Evolutionary conservation across 192 early-diverging fungal species (phyloP).

Genomic region (Obelidium mucronatum): DNA sequence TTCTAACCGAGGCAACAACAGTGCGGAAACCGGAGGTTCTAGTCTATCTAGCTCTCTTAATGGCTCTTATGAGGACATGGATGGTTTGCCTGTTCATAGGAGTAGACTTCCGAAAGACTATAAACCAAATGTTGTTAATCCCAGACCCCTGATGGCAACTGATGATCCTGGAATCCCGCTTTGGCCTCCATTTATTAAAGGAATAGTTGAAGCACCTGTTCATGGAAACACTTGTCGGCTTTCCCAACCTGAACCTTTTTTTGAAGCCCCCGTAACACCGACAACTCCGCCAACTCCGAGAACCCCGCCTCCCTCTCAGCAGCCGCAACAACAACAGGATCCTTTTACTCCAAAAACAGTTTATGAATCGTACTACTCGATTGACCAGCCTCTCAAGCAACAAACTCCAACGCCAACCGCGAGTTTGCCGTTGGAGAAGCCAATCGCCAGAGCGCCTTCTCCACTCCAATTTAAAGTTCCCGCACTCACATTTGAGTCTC

Average conservation of each 20-base stretch:
- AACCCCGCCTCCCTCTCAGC: neutral
- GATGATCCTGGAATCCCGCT: constrained; percentile 14
- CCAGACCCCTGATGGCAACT: constrained; percentile 3
- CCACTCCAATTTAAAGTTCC: constrained; percentile 8
- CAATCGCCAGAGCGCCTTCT: too few species aligned
- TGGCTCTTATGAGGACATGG: neutral
- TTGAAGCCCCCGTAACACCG: neutral
- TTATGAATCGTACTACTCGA: constrained; percentile 13
- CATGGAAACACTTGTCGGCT: neutral
- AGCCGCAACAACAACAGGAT: neutral
- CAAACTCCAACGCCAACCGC: neutral
- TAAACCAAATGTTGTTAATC: constrained; percentile 19
- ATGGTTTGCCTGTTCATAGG: constrained; percentile 14
- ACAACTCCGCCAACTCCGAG: neutral
- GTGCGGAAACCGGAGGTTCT: neutral
- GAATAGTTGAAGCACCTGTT: neutral
- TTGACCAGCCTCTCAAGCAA: neutral
- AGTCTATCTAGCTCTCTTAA: neutral
- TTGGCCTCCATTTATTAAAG: constrained; percentile 24
- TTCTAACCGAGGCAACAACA: neutral
- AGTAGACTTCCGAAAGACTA: constrained; percentile 21
- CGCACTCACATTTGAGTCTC: constrained; percentile 49
- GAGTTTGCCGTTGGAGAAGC: neutral
- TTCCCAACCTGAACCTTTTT: neutral
- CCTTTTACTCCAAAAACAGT: constrained; percentile 16